Base-by-base conservation (phyloP, 208 protist species). In the Acanthamoeba castellanii region DNA sequence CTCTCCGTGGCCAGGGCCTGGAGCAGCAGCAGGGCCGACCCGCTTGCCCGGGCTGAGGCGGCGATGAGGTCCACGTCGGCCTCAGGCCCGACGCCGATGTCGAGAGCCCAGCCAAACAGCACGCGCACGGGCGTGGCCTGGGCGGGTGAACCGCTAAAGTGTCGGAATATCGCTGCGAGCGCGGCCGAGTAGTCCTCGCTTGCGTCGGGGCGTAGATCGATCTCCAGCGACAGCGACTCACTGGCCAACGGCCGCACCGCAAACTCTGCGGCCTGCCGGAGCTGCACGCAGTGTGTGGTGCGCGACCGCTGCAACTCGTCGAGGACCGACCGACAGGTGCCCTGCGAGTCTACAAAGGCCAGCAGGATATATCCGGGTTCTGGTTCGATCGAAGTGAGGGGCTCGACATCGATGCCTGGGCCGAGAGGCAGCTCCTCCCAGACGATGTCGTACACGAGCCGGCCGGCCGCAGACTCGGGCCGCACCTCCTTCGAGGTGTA, bases 81-180 rank as follows among this genome's bases (percentile, higher is more conserved):
- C 27, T 89, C 55, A 25, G 16, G 18, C 4, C 18, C 27, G 52
- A 25, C 81, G 0, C 9, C 42, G 76, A 42, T 61, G 30, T 92
- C 87, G 25, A 92, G 64, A n/a, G 87, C 14, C 87, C 87, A 92
- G 14, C 55, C 87, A 14, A 42, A 92, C 11, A 92, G 64, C 16
- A 74, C 25, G 14, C 57, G 87, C 20, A 92, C 30, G 42, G 30
- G 87, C 25, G 20, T 45, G 5, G 27, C 61, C 61, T 70, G 61
- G 61, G 50, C 52, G 37, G 9, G 32, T 6, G 52, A 45, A 22
- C n/a, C 27, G 2, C 30, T 5, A 27, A 22, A 72, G 57, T 72
- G 87, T 8, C 37, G 4, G 27, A 18, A 72, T 22, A 72, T 9
- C 20, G 64, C n/a, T 5, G 34, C 22, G 18, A 92, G 55, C 16